Evolutionary conservation across 495 filamentous ascomycete genomes (phyloP).

Genomic region (Penicillium alfredii): DNA sequence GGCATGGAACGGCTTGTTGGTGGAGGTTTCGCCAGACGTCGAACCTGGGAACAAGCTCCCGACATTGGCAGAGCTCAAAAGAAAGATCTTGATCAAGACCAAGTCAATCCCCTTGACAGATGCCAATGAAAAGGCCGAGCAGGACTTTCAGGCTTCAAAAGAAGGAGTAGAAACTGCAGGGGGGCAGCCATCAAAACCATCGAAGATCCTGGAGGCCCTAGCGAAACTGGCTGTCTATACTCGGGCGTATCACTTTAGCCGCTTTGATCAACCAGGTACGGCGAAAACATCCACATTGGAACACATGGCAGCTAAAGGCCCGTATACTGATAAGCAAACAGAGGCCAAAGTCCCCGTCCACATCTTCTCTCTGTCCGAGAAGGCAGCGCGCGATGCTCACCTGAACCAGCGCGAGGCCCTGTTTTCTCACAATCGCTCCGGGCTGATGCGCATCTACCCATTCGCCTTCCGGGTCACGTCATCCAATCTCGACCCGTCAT

Average conservation of each 20-base stretch:
- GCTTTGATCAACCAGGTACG: slow-evolving; percentile 53
- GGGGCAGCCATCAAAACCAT: slow-evolving; percentile 38
- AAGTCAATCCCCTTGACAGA: slow-evolving; percentile 52
- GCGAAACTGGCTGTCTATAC: slow-evolving; percentile 77
- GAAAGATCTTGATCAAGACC: slow-evolving; percentile 87
- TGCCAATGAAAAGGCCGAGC: slow-evolving; percentile 26
- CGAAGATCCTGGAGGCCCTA: slow-evolving; percentile 70
- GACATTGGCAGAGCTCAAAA: slow-evolving; percentile 54
- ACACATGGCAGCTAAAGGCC: no score
- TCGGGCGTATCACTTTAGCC: slow-evolving; percentile 70
- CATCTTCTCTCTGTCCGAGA: slow-evolving; percentile 83
- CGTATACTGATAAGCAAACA: no score
- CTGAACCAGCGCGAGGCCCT: slow-evolving; percentile 52
- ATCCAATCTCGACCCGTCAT: slow-evolving; percentile 75
- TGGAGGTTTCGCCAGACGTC: slow-evolving; percentile 50
- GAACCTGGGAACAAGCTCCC: slow-evolving; percentile 55
- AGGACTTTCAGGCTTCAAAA: slow-evolving; percentile 10
- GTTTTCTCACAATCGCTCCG: slow-evolving; percentile 76
- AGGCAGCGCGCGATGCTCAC: slow-evolving; percentile 65
- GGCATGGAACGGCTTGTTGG: slow-evolving; percentile 63
- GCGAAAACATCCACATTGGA: no score
- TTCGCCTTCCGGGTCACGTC: slow-evolving; percentile 74
- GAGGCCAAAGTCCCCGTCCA: slow-evolving; percentile 72
- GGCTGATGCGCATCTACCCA: slow-evolving; percentile 85
- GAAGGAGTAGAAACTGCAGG: slow-evolving; percentile 6